Percentiles rank a stretch among this genome's conserved stretches.
Conservation (phyloP, 108 stramenopile species). For the Pseudonitzschia delicatissima region DNA sequence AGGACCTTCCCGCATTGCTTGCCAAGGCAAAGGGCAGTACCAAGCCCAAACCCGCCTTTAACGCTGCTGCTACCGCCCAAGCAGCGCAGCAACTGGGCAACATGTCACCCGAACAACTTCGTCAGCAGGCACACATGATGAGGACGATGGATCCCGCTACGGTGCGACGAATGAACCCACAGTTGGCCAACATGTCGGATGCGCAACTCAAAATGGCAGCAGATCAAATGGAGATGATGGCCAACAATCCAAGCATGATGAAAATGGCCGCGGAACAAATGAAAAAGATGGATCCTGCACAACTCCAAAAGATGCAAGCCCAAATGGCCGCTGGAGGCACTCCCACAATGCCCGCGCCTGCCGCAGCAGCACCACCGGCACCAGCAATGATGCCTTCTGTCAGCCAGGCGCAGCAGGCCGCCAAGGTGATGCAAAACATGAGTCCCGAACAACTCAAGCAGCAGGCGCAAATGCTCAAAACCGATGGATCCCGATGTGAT, state of each 20-base stretch:
- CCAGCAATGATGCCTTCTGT: background rate
- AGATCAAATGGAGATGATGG: slow-evolving; percentile 69
- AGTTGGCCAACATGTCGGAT: slow-evolving; percentile 67
- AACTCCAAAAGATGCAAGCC: slow-evolving; percentile 27
- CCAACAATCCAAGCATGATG: slow-evolving; percentile 60
- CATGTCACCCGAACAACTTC: slow-evolving; percentile 67
- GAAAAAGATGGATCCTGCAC: slow-evolving; percentile 54
- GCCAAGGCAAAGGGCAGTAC: slow-evolving; percentile 16
- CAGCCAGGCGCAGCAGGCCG: slow-evolving; percentile 16
- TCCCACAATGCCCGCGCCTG: background rate
- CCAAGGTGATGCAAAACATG: slow-evolving; percentile 50
- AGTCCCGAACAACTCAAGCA: slow-evolving; percentile 62
- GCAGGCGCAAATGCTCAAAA: slow-evolving; percentile 54
- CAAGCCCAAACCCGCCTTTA: background rate
- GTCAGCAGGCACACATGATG: slow-evolving; percentile 73
- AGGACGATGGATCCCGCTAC: slow-evolving; percentile 52
- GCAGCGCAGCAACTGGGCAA: slow-evolving; percentile 56
- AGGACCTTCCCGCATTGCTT: slow-evolving; percentile 19
- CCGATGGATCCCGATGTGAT: slow-evolving; percentile 53
- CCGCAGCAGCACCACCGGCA: background rate
- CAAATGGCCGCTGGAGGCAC: slow-evolving; percentile 9
- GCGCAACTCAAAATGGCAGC: slow-evolving; percentile 56
- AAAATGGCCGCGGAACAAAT: slow-evolving; percentile 55
- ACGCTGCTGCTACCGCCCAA: slow-evolving; percentile 18
- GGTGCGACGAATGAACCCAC: slow-evolving; percentile 65